phyloP scores from a whole-genome alignment of 495 filamentous ascomycete species.

The Gamarada debralockiae region DNA sequence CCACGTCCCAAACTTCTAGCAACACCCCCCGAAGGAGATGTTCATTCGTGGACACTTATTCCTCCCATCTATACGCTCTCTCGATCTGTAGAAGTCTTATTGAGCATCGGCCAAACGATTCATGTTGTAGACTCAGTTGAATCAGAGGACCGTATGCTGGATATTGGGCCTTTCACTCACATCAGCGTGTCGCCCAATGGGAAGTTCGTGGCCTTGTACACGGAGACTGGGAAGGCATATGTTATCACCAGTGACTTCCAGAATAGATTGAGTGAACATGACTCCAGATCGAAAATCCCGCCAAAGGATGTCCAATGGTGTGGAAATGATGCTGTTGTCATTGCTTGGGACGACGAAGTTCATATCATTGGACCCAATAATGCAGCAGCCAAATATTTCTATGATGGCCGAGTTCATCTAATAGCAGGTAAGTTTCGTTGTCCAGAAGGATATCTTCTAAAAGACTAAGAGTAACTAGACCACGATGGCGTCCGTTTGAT shows the following conservation, averaged over 20 bases:
- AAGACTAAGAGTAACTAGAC: slow-evolving; percentile 46
- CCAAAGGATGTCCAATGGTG: slow-evolving; percentile 94
- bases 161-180: slow-evolving; percentile 89
- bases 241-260: slow-evolving; percentile 95
- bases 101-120: slow-evolving; percentile 82
- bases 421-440: slow-evolving; percentile 59
- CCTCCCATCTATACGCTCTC: slow-evolving; percentile 87
- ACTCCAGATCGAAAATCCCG: slow-evolving; percentile 77
- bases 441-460: not conserved
- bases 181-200: slow-evolving; percentile 89
- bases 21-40: slow-evolving; percentile 67
- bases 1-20: slow-evolving; percentile 83
- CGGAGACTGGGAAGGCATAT: slow-evolving; percentile 79
- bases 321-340: slow-evolving; percentile 88
- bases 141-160: slow-evolving; percentile 82
- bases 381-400: slow-evolving; percentile 76
- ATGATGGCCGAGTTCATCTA: slow-evolving; percentile 87
- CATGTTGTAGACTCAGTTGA: slow-evolving; percentile 84
- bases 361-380: slow-evolving; percentile 87
- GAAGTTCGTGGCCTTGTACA: slow-evolving; percentile 81
- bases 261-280: slow-evolving; percentile 84
- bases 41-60: slow-evolving; percentile 87
- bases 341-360: slow-evolving; percentile 98
- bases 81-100: slow-evolving; percentile 89
- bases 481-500: slow-evolving; percentile 86